Evolutionary conservation across 345 rosid species (phyloP).

Genomic region (Sisymbrium irio): DNA sequence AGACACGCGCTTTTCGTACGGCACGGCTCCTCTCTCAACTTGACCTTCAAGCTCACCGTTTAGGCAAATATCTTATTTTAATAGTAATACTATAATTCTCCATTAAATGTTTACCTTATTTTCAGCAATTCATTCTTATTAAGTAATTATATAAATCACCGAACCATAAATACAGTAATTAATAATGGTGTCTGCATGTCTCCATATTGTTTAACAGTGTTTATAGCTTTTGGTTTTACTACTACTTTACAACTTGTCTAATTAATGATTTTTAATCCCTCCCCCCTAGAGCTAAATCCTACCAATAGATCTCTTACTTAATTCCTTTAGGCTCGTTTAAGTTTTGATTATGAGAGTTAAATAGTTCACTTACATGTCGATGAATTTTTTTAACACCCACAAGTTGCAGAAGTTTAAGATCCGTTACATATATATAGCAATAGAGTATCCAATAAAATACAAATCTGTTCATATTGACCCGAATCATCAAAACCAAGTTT

Average conservation of each 20-base stretch:
- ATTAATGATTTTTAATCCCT: background rate
- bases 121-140: constrained; percentile 11
- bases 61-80: constrained; percentile 3
- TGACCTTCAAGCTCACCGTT: constrained; percentile 32
- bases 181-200: constrained; percentile 4
- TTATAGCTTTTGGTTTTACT: constrained; percentile 6
- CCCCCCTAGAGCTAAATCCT: background rate
- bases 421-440: background rate
- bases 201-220: constrained; percentile 17
- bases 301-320: background rate
- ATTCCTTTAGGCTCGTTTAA: background rate
- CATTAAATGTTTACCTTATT: constrained; percentile 10
- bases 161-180: constrained; percentile 23
- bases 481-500: constrained; percentile 25
- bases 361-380: background rate
- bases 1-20: constrained; percentile 22
- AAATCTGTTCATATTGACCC: constrained; percentile 8
- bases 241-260: constrained; percentile 12
- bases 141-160: constrained; percentile 9
- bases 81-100: background rate
- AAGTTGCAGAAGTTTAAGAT: constrained; percentile 16
- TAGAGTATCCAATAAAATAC: background rate
- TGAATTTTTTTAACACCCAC: background rate
- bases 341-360: background rate
- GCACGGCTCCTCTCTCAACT: constrained; percentile 13